These are phyloP conservation scores for Talaromyces sp. DNA, from an alignment of 2,329 filamentous ascomycete genomes.

Conservation along the genomic window DNA sequence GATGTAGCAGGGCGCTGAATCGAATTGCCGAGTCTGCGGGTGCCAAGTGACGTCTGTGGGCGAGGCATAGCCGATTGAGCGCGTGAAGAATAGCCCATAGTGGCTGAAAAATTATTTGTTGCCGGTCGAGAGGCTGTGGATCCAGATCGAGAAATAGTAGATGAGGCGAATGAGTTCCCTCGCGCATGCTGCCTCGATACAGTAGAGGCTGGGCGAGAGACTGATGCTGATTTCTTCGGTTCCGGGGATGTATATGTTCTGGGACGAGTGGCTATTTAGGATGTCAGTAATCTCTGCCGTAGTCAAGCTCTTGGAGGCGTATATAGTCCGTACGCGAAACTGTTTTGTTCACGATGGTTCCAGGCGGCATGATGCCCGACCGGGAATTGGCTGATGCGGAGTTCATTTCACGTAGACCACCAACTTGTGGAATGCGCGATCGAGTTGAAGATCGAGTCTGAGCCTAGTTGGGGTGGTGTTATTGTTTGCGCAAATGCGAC, in stretches of 20 bases:
- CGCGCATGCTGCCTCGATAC: slow-evolving; percentile 46
- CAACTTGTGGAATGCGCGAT: slow-evolving; percentile 34
- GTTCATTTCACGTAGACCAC: slow-evolving; percentile 54
- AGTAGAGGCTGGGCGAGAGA: slow-evolving; percentile 39
- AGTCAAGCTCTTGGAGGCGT: not conserved
- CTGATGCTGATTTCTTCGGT: slow-evolving; percentile 31
- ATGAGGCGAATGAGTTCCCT: slow-evolving; percentile 39
- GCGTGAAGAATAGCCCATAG: slow-evolving; percentile 57
- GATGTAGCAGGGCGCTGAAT: slow-evolving; percentile 46
- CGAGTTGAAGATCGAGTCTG: slow-evolving; percentile 31
- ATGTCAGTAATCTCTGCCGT: slow-evolving; percentile 32
- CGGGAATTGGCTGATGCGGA: slow-evolving; percentile 57
- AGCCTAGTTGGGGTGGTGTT: slow-evolving; percentile 18
- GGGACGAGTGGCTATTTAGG: slow-evolving; percentile 47
- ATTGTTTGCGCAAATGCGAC: slow-evolving; percentile 15
- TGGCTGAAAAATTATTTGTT: slow-evolving; percentile 59
- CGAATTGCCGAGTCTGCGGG: slow-evolving; percentile 51
- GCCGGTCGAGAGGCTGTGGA: slow-evolving; percentile 50
- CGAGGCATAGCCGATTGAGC: slow-evolving; percentile 50
- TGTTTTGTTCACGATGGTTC: slow-evolving; percentile 50
- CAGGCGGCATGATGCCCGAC: slow-evolving; percentile 48
- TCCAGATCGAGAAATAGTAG: slow-evolving; percentile 40
- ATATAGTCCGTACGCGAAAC: slow-evolving; percentile 35
- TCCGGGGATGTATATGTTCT: slow-evolving; percentile 57
- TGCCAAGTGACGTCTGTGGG: slow-evolving; percentile 57